Conservation (phyloP, 1,284 basidiomycete species). For the Mycosarcoma mackinlayi region DNA sequence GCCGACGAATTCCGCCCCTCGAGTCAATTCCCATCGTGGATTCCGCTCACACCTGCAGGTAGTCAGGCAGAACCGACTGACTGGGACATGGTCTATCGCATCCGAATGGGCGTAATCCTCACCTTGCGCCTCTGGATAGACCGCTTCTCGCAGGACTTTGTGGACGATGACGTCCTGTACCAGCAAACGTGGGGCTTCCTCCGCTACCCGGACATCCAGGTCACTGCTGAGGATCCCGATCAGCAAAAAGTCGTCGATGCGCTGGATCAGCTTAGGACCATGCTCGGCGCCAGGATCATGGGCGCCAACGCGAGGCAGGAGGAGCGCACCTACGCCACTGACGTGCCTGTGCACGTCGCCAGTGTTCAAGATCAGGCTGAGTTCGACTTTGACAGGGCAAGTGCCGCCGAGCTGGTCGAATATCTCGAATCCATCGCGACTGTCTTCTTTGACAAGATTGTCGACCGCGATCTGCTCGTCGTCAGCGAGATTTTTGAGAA, state of each 20-base stretch:
- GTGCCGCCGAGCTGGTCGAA: slow-evolving; percentile 52
- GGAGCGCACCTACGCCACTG: slow-evolving; percentile 33
- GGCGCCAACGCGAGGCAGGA: slow-evolving; percentile 47
- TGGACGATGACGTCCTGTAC: slow-evolving; percentile 57
- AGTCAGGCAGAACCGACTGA: slow-evolving; percentile 55
- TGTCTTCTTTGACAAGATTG: slow-evolving; percentile 61
- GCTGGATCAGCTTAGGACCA: slow-evolving; percentile 38
- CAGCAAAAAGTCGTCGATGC: slow-evolving; percentile 45
- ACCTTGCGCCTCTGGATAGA: slow-evolving; percentile 59
- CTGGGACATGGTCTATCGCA: slow-evolving; percentile 57
- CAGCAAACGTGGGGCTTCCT: slow-evolving; percentile 53
- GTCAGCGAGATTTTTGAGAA: slow-evolving; percentile 58
- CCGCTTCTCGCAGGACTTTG: slow-evolving; percentile 62
- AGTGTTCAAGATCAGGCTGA: slow-evolving; percentile 17
- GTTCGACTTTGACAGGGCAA: slow-evolving; percentile 54
- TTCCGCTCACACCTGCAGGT: slow-evolving; percentile 31
- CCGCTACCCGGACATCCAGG: slow-evolving; percentile 30
- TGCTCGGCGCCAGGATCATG: slow-evolving; percentile 48
- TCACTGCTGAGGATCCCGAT: slow-evolving; percentile 46
- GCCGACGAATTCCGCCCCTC: slow-evolving; percentile 48
- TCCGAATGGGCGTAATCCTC: slow-evolving; percentile 56
- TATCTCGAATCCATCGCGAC: slow-evolving; percentile 64
- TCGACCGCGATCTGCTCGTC: slow-evolving; percentile 57
- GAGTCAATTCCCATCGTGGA: slow-evolving; percentile 64
- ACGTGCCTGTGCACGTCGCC: slow-evolving; percentile 25